Evolutionary conservation across 306 rosid genomes (phyloP).

Genomic region (Rubus idaeus): DNA sequence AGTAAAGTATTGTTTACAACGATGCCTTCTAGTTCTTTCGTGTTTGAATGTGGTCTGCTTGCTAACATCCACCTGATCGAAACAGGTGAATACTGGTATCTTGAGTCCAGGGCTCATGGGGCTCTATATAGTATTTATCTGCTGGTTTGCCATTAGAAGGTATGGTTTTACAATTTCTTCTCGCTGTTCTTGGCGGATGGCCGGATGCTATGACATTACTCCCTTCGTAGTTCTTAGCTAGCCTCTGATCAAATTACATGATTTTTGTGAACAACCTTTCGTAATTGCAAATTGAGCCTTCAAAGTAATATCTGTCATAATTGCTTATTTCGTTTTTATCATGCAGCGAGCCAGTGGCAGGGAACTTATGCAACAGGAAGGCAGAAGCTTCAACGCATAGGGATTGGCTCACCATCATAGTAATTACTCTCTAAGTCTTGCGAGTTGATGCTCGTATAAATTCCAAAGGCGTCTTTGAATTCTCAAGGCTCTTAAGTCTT

Average conservation of each 20-base stretch:
- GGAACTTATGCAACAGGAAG: conserved; percentile 62
- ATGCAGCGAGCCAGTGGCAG: conserved; percentile 72
- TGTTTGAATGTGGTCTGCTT: conserved; percentile 13
- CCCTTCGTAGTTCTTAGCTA: neutral
- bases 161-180: conserved; percentile 24
- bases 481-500: neutral
- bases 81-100: conserved; percentile 83
- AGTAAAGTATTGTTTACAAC: conserved; percentile 38
- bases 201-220: neutral
- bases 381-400: conserved; percentile 48
- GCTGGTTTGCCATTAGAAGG: conserved; percentile 99
- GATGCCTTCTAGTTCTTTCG: conserved; percentile 13
- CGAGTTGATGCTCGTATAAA: neutral
- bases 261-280: neutral
- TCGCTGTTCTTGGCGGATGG: conserved; percentile 1
- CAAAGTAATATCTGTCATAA: no score
- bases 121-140: conserved; percentile 85
- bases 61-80: conserved; percentile 21
- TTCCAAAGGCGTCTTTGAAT: neutral
- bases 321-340: neutral
- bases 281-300: neutral
- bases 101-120: conserved; percentile 96
- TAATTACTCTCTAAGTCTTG: conserved; percentile 30
- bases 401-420: conserved; percentile 91
- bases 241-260: neutral